These are phyloP conservation scores for Apiotrichum mycotoxinovorans DNA, from an alignment of 1,284 basidiomycete genomes.

Conservation along the genomic window DNA sequence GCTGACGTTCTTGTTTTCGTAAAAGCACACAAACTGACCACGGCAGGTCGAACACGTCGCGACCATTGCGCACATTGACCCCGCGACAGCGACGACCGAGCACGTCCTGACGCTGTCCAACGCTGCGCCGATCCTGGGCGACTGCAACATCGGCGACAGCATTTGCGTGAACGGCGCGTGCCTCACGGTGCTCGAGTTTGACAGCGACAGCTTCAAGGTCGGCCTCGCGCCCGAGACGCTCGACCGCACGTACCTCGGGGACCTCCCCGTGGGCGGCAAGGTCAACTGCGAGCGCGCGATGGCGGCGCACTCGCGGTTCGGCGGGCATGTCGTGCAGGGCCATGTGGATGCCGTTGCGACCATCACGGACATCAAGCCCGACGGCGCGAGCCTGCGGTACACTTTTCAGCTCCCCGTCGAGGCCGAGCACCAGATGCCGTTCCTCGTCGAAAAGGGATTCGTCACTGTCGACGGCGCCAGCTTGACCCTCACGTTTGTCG, in stretches of 20 bases:
- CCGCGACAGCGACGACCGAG: slow-evolving; percentile 50
- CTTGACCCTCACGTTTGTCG: slow-evolving; percentile 80
- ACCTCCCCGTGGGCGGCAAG: slow-evolving; percentile 71
- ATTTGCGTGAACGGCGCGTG: slow-evolving; percentile 84
- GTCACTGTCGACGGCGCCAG: slow-evolving; percentile 93
- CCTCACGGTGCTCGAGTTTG: slow-evolving; percentile 84
- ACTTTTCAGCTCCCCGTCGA: slow-evolving; percentile 70
- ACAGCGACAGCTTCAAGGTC: slow-evolving; percentile 74
- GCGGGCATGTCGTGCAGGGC: slow-evolving; percentile 97
- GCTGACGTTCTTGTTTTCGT: too few species aligned
- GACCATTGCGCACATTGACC: slow-evolving; percentile 38
- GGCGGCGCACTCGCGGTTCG: slow-evolving; percentile 85
- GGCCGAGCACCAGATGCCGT: slow-evolving; percentile 65
- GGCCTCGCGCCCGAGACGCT: slow-evolving; percentile 96
- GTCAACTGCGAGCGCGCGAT: slow-evolving; percentile 95
- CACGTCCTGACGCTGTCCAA: slow-evolving; percentile 71
- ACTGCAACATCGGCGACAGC: slow-evolving; percentile 91
- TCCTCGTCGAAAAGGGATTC: slow-evolving; percentile 94
- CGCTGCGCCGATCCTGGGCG: slow-evolving; percentile 71
- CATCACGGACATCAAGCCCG: slow-evolving; percentile 62
- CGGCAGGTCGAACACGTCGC: slow-evolving; percentile 51
- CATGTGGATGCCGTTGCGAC: slow-evolving; percentile 89
- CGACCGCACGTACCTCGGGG: slow-evolving; percentile 81
- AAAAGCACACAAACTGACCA: too few species aligned
- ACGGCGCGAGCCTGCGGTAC: slow-evolving; percentile 83